These are phyloP conservation scores for Termitomyces sp. DNA, from an alignment of 768 basidiomycete species.

Conservation along the genomic window DNA sequence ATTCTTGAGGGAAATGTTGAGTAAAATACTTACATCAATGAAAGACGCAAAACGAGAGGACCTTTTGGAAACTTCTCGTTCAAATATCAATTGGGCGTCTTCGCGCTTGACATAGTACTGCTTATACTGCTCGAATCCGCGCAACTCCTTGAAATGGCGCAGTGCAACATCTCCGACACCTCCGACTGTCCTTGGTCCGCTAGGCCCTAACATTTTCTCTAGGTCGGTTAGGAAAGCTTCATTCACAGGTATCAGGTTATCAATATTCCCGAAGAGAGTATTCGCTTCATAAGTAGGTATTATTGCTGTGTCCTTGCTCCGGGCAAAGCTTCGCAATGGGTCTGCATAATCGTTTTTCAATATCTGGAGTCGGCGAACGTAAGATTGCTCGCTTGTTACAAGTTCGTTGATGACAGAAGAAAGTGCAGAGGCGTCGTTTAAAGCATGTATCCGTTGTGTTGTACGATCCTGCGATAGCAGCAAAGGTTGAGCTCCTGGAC, in stretches of 20 bases:
- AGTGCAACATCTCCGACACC: conserved; percentile 83
- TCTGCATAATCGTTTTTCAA: conserved; percentile 89
- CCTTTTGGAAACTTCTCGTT: conserved; percentile 74
- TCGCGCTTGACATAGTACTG: conserved; percentile 91
- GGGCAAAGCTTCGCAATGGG: conserved; percentile 82
- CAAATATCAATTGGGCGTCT: conserved; percentile 86
- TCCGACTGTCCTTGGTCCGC: conserved; percentile 47
- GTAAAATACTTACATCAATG: conserved; percentile 64
- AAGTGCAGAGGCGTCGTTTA: conserved; percentile 62
- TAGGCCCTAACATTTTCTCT: conserved; percentile 69
- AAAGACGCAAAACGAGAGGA: conserved; percentile 80
- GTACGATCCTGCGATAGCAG: conserved; percentile 27
- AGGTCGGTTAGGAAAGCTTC: conserved; percentile 81
- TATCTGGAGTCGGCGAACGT: conserved; percentile 75
- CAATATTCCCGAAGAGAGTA: conserved; percentile 90
- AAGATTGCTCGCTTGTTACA: conserved; percentile 83
- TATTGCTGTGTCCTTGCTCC: conserved; percentile 80
- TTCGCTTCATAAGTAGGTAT: conserved; percentile 89
- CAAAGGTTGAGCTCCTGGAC: conserved; percentile 4
- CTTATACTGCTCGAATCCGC: conserved; percentile 87
- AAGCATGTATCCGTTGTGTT: conserved; percentile 50
- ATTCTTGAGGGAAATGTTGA: not conserved
- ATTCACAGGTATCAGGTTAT: conserved; percentile 84
- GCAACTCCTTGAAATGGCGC: conserved; percentile 77
- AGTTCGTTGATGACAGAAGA: conserved; percentile 80